Percentiles rank a stretch among this genome's conserved stretches.
These are phyloP conservation scores for Lanmaoa rubissima DNA, from an alignment of 768 basidiomycete species.

Conservation along the genomic window DNA sequence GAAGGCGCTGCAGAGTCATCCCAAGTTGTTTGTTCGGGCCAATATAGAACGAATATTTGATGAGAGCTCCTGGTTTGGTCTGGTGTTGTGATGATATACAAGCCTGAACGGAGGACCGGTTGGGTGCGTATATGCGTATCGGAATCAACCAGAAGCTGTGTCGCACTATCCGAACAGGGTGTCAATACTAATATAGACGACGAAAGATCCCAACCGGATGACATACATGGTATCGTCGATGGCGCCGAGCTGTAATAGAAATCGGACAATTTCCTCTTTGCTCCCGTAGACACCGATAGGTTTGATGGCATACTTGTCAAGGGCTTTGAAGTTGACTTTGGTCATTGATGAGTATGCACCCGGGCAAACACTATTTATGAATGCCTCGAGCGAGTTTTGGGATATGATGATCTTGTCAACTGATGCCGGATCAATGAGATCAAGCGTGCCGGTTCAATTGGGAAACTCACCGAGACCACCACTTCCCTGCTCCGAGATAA, in stretches of 20 bases:
- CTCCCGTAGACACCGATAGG: conserved; percentile 60
- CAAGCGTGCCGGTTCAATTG: not conserved
- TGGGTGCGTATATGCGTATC: conserved; percentile 2
- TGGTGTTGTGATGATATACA: conserved; percentile 17
- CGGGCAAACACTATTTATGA: conserved; percentile 49
- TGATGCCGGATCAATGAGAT: conserved; percentile 18
- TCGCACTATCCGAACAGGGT: not conserved
- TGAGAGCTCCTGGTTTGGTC: conserved; percentile 5
- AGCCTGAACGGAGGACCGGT: conserved; percentile 21
- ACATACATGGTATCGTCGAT: conserved; percentile 43
- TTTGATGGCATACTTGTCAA: conserved; percentile 46
- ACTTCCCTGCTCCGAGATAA: conserved; percentile 50
- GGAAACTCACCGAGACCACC: conserved; percentile 47
- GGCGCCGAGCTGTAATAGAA: conserved; percentile 37
- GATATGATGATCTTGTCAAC: conserved; percentile 65
- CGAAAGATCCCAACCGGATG: too few species aligned
- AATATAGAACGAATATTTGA: conserved; percentile 50
- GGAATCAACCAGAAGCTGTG: conserved; percentile 13
- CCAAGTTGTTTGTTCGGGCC: conserved; percentile 64
- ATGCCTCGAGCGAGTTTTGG: conserved; percentile 45
- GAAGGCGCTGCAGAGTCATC: conserved; percentile 44
- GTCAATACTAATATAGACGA: not conserved
- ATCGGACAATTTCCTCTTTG: conserved; percentile 46
- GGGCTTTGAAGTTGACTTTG: conserved; percentile 51
- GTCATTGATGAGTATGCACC: conserved; percentile 54